Base-by-base conservation (phyloP, 768 basidiomycete species). In the Phanerodontia chrysosporium region DNA sequence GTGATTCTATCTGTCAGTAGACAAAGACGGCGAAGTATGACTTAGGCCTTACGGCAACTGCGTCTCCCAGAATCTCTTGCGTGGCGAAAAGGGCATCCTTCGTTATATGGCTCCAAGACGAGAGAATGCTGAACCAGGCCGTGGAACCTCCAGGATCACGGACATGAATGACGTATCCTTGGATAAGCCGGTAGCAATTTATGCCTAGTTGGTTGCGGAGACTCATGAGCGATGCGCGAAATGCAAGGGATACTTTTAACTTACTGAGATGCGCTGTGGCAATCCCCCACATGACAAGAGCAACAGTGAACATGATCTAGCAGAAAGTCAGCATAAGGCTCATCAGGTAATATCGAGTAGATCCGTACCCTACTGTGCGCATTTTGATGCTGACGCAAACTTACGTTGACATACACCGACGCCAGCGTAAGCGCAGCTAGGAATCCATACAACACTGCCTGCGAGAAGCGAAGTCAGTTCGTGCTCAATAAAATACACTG, bases 111-210 rank as follows among this genome's bases (percentile, higher is more conserved):
- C 46, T 24, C 55, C 54, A 60, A 2, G 59, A 52, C 16, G 59
- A 39, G 45, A 60, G 48, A 6, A 30, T 24, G 18, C 59, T 32
- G 30, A 60, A 25, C 27, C 36, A 60, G 16, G 45, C 59, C 13
- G 36, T 45, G 9, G 59, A 29, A 16, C 59, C 59, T 35, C 59
- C 59, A 4, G 59, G 54, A 22, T 46, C 48, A 2, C n/a, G 29
- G 13, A 32, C 48, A 45, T 55, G 54, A 10, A 48, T 44, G 42
- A 60, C 55, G 27, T 60, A 60, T 14, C 59, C 59, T 10, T 55
- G 53, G 7, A 60, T 49, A 44, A 60, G 29, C 3, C 59, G 62
- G 55, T 44, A 60, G 45, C 62, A 63, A 55, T 63, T 60, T 55
- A 63, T 57, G 8, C 54, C 62, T 48, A 29, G 9, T 18, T 49